Base-by-base conservation (phyloP, 208 protist species). In the Leishmania gerbilli region DNA sequence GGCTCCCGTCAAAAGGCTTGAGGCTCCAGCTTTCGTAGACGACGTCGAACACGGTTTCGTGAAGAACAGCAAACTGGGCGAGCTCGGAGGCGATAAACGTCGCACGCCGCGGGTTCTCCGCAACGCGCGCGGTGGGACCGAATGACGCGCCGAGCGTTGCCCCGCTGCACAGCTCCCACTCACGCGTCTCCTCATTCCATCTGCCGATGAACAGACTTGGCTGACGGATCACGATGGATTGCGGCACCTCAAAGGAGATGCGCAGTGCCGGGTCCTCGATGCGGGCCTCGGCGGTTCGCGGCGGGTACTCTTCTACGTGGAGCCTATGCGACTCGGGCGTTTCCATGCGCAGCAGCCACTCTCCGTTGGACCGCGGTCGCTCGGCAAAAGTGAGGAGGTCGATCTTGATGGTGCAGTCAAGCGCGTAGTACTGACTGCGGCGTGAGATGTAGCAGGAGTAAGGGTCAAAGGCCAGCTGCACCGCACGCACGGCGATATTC, bases 21-120 rank as follows among this genome's bases (percentile, higher is more conserved):
- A 98, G 55, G 60, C 86, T 87, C 95, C 94, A 98, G 47, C 84
- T 81, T 77, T 97, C 95, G 79, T 93, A 98, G n/a, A 93, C 88
- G n/a, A 93, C 90, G 80, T 98, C 96, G 85, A 94, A 97, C 42
- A 90, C 93, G 56, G 93, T 97, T 78, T 97, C 95, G 77, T 98
- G 96, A 24, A 98, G 89, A 37, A 98, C 85, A 24, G 96, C 95
- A 71, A 97, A 96, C 72, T 92, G 92, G 6, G 91, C 85, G n/a
- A 98, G 90, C 87, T 97, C 91, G 15, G 81, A 77, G 42, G 91
- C 92, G 37, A 82, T 56, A 80, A 98, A 98, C 47, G 92, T 92
- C 34, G 89, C 90, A 1, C 87, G 85, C 37, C 93, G 86, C 42
- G 79, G 80, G 75, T 85, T 92, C 11, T 80, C 74, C 6, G 90